phyloP scores from a whole-genome alignment of 2,329 filamentous ascomycete genomes.

The Biscogniauxia marginata region DNA sequence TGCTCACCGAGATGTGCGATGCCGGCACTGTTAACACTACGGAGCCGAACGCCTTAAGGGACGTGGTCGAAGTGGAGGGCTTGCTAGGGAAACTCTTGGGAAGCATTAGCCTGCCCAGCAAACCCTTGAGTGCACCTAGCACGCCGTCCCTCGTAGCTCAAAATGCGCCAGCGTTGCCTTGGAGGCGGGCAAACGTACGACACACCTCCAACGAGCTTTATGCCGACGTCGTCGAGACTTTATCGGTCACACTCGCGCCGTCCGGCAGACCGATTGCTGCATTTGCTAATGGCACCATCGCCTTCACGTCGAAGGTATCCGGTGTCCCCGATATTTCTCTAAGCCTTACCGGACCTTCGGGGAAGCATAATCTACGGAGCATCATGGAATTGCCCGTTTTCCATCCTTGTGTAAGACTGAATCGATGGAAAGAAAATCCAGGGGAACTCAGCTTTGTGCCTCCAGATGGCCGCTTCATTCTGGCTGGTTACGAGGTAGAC shows the following conservation, averaged over 20 bases:
- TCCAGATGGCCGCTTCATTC: conserved; percentile 88
- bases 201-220: conserved; percentile 98
- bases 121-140: conserved; percentile 42
- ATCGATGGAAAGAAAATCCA: conserved; percentile 83
- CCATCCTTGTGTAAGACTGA: conserved; percentile 88
- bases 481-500: conserved; percentile 93
- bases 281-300: conserved; percentile 87
- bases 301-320: conserved; percentile 92
- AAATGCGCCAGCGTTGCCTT: conserved; percentile 66
- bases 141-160: conserved; percentile 42
- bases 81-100: conserved; percentile 87
- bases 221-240: conserved; percentile 88
- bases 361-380: conserved; percentile 70
- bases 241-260: conserved; percentile 84
- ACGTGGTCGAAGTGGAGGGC: conserved; percentile 88
- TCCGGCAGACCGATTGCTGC: conserved; percentile 85
- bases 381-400: conserved; percentile 89
- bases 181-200: conserved; percentile 86
- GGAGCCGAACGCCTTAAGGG: conserved; percentile 87
- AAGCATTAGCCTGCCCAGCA: conserved; percentile 75
- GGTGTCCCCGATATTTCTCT: conserved; percentile 89
- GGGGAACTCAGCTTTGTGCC: conserved; percentile 95
- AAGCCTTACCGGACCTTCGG: conserved; percentile 74
- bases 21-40: conserved; percentile 85
- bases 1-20: conserved; percentile 96